Evolutionary conservation across 2,329 filamentous ascomycete species (phyloP), one percentile per base, ranked within the genome.

Genomic region (Coniochaeta sp.): DNA sequence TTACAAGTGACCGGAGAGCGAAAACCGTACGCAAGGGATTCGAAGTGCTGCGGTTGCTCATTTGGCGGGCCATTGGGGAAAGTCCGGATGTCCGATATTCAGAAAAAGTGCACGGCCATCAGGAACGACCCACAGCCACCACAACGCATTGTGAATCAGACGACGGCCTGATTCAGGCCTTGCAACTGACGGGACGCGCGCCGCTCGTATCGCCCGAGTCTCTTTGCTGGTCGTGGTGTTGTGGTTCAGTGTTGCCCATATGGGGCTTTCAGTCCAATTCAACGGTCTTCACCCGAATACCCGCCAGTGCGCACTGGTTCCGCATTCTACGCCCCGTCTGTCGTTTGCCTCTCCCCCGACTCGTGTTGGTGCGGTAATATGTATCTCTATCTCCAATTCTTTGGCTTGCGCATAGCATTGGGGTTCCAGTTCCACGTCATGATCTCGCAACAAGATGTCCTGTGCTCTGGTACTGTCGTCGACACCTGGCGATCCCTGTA

Each of bases 1-100:
- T 36, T 58, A 36, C 62, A 64, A 65, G 64, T 64, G 62, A 61
- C 57, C 60, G 58, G 47, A 55, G 62, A 59, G 19, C 54, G 60
- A 58, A 58, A 61, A 61, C 62, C 62, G 60, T 34, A 22, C 57
- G 60, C 38, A 55, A 59, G 61, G 55, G 62, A 63, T 63, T 62
- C 62, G 61, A 60, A 50, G 62, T 52, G 47, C 30, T 52, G 47
- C 47, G 6, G 24, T 52, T 52, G 47, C 26, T 52, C 47, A 52
- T 52, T 14, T 52, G 47, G 42, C 47, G 47, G 42, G 22, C 24
- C 47, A 52, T 28, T 52, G 47, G 47, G 47, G 47, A 52, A 52
- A 28, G 24, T 52, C 47, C 47, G 47, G 47, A 52, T 3, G 47
- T 52, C 47, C 47, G 47, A 52, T 52, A 47, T 52, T 52, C 47